Conservation (phyloP, 2,329 filamentous ascomycete genomes). For the Diaporthe sp. region DNA sequence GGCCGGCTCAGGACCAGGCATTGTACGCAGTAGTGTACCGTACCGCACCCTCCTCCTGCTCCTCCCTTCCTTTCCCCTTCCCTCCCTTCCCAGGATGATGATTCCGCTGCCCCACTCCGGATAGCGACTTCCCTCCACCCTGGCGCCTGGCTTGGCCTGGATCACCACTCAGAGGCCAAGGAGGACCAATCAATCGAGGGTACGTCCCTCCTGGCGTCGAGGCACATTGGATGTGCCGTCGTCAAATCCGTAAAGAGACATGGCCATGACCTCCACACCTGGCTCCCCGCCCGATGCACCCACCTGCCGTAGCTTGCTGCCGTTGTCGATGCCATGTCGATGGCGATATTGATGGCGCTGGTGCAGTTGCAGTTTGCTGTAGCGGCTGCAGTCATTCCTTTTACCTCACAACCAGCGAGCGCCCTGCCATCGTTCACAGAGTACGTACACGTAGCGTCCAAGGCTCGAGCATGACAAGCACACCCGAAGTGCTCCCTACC, state of each 20-base stretch:
- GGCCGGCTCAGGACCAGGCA: neutral
- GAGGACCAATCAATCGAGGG: neutral
- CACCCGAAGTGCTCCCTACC: neutral
- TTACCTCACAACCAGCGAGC: neutral
- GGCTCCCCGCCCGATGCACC: constrained; percentile 1
- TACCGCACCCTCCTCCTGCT: neutral
- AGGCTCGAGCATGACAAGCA: constrained; percentile 15
- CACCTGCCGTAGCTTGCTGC: constrained; percentile 12
- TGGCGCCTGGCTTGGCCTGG: constrained; percentile 9
- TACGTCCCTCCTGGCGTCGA: neutral
- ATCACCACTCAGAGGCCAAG: constrained; percentile 4
- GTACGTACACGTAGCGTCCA: neutral
- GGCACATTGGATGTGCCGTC: constrained; percentile 7
- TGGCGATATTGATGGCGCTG: constrained; percentile 6
- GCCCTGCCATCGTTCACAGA: constrained; percentile 2
- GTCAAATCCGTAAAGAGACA: constrained; percentile 5
- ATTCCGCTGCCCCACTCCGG: constrained; percentile 35
- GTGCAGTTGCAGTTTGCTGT: neutral
- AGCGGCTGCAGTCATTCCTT: constrained; percentile 12
- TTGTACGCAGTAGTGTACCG: neutral
- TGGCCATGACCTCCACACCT: constrained; percentile 3
- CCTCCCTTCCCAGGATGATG: constrained; percentile 13
- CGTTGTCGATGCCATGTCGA: constrained; percentile 14
- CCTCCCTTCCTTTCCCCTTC: constrained; percentile 3
- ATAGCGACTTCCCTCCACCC: constrained; percentile 35